phyloP scores from a whole-genome alignment of 225 moss, liverwort and hornwort species.

The Anthoceros angustus region DNA sequence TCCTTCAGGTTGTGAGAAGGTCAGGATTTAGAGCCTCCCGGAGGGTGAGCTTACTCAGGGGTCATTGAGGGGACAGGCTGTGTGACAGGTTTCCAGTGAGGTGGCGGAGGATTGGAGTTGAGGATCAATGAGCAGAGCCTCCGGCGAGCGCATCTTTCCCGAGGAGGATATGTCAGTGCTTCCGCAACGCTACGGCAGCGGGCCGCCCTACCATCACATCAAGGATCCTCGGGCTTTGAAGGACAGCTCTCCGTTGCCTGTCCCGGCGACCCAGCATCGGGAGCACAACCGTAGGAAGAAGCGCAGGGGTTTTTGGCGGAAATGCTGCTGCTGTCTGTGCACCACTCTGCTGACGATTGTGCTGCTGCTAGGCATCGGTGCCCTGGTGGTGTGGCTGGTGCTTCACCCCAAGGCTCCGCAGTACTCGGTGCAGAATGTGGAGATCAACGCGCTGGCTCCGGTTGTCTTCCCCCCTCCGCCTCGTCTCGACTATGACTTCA shows the following conservation, averaged over 20 bases:
- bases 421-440: slow-evolving; percentile 4
- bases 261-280: not conserved
- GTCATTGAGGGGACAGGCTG: not conserved
- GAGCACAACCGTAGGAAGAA: not conserved
- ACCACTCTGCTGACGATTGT: not conserved
- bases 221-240: not conserved
- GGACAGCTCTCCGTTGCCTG: not conserved
- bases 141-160: not conserved
- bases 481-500: slow-evolving; percentile 10
- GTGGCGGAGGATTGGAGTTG: not conserved
- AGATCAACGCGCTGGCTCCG: not conserved
- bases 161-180: not conserved
- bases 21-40: too few species aligned
- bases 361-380: not conserved
- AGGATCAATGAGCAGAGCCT: not conserved
- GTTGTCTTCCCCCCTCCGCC: not conserved
- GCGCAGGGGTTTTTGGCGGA: not conserved
- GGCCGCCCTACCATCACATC: not conserved
- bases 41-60: too few species aligned
- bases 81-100: too few species aligned
- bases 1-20: too few species aligned
- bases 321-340: not conserved
- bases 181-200: not conserved
- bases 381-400: slow-evolving; percentile 6
- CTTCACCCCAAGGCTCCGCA: slow-evolving; percentile 6